Evolutionary conservation across 768 basidiomycete species (phyloP), one percentile per base, ranked within the genome.

Genomic region (Tubosaeta sp.): DNA sequence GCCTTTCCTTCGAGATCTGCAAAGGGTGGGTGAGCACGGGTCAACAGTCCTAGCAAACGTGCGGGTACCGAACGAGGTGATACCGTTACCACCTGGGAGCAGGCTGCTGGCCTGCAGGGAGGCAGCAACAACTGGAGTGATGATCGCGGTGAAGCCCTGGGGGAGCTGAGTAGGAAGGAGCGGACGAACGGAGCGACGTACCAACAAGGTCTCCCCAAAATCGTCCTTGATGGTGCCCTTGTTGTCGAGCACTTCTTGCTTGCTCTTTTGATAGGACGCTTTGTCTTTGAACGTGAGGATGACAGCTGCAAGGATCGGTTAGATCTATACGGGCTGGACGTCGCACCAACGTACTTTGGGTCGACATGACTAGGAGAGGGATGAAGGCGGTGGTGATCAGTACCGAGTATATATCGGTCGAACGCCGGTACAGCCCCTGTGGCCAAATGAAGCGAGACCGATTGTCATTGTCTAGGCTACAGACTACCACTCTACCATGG

Each of bases 131-230:
- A 19, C 1, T 0, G 11, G 12, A 5, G 63, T 49, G 4, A 64
- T 52, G 38, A 10, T 13, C n/a, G 58, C 63, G 1, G 51, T 41
- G 54, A 64, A 63, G 18, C 56, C 51, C 63, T 66, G 19, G 8
- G 43, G 12, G 14, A 16, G 41, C 39, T 21, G 30, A 7, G 12
- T 22, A 8, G 12, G 42, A n/a, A 48, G 2, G 30, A 12, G 7
- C 4, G 9, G 43, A 34, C 3, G 5, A 41, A 16, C 18, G 16
- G 12, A 13, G 13, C 6, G 29, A 49, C 44, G 1, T 46, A 53
- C 63, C 46, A 35, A 3, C 7, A 2, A 4, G 0, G 6, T 1
- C 27, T 27, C 27, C 14, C 50, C 59, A 24, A 38, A 29, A 29
- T 66, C 63, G 32, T 31, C 3, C 24, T 24, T 36, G 56, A 64